Evolutionary conservation across 306 rosid species (phyloP).

Genomic region (Vigna nakashimae): DNA sequence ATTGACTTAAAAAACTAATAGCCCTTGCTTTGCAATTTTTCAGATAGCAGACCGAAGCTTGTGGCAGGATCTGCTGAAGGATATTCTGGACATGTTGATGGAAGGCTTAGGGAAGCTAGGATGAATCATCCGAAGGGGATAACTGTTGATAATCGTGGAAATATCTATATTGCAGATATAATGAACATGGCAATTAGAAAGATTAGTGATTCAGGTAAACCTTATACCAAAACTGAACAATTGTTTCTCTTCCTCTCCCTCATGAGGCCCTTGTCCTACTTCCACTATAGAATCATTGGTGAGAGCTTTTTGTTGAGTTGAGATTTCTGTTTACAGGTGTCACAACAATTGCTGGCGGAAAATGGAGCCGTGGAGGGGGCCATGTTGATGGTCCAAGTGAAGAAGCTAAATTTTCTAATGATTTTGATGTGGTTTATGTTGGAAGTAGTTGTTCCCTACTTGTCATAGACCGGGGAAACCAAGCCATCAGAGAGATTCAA

Average conservation of each 20-base stretch:
- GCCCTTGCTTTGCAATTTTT: constrained; percentile 42
- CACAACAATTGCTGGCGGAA: constrained; percentile 96
- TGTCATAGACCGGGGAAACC: constrained; percentile 85
- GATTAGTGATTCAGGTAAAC: constrained; percentile 82
- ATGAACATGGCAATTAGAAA: constrained; percentile 89
- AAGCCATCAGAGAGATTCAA: constrained; percentile 90
- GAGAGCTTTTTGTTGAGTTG: constrained; percentile 31
- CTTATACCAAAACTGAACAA: constrained; percentile 14
- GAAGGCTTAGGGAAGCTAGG: constrained; percentile 80
- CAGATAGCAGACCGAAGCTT: constrained; percentile 88
- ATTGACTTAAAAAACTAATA: constrained; percentile 11
- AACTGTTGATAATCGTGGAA: constrained; percentile 87
- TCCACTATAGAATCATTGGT: constrained; percentile 22
- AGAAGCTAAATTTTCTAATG: constrained; percentile 88
- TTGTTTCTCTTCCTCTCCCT: background rate
- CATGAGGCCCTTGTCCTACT: background rate
- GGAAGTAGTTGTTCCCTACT: constrained; percentile 95
- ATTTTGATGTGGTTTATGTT: constrained; percentile 88
- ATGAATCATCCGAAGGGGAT: constrained; percentile 91
- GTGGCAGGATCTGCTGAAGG: constrained; percentile 92
- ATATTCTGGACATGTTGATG: constrained; percentile 83
- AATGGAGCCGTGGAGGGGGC: constrained; percentile 74
- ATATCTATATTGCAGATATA: constrained; percentile 87
- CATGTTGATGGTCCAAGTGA: constrained; percentile 94
- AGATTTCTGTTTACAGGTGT: constrained; percentile 63